Conservation (phyloP, 768 basidiomycete genomes). For the Pleurotus tuber-regium region DNA sequence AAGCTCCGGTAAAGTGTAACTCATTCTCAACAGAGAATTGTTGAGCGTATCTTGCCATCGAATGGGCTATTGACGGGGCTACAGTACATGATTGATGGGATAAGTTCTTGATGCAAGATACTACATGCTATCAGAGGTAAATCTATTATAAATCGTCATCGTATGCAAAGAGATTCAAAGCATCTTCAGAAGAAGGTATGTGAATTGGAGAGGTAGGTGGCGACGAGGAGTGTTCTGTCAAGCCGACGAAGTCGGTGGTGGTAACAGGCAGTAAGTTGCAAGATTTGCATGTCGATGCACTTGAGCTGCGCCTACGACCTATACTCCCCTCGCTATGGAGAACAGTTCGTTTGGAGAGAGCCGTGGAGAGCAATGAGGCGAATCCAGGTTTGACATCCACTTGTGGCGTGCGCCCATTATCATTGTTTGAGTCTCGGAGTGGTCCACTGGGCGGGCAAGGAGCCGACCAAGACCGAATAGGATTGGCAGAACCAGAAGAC, state of each 20-base stretch:
- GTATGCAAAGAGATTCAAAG: slow-evolving; percentile 46
- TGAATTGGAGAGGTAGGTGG: slow-evolving; percentile 3
- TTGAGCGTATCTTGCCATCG: too few relatives aligned
- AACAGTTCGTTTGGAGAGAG: slow-evolving; percentile 14
- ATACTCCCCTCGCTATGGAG: slow-evolving; percentile 11
- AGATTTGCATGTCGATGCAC: not conserved
- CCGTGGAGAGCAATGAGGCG: slow-evolving; percentile 14
- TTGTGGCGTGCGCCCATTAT: slow-evolving; percentile 8
- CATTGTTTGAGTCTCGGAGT: slow-evolving; percentile 4
- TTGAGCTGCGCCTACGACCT: too few relatives aligned
- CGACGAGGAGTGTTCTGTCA: not conserved
- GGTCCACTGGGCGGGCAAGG: not conserved
- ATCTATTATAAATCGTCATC: slow-evolving; percentile 25
- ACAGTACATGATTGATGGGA: too few relatives aligned
- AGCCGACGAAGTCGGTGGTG: slow-evolving; percentile 7
- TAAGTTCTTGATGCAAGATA: too few relatives aligned
- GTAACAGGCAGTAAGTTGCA: not conserved
- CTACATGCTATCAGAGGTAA: too few relatives aligned
- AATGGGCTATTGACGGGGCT: too few relatives aligned
- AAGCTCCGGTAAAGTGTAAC: too few relatives aligned
- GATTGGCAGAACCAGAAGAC: not conserved
- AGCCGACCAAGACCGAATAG: not conserved
- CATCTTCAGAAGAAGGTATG: slow-evolving; percentile 42
- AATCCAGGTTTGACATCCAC: slow-evolving; percentile 11
- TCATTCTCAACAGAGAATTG: too few relatives aligned